Conservation (phyloP, 768 basidiomycete species). For the Daedaleopsis sinensis region DNA sequence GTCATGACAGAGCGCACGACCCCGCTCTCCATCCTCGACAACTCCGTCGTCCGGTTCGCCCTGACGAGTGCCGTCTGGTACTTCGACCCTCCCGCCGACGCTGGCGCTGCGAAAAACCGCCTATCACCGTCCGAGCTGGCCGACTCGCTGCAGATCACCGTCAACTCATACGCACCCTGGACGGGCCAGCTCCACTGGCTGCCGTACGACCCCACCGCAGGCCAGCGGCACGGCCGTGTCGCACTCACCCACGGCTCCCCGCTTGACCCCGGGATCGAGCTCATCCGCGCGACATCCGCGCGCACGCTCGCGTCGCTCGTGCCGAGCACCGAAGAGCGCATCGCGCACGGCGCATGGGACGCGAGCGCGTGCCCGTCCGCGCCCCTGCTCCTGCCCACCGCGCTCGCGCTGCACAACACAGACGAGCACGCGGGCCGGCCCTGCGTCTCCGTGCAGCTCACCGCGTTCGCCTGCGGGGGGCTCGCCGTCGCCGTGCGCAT, state of each 20-base stretch:
- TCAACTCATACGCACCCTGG: slow-evolving; percentile 15
- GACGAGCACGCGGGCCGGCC: slow-evolving; percentile 27
- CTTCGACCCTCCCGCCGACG: slow-evolving; percentile 1
- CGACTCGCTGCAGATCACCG: slow-evolving; percentile 3
- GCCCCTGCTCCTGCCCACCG: not conserved
- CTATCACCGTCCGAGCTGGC: slow-evolving; percentile 7
- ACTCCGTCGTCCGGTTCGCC: slow-evolving; percentile 5
- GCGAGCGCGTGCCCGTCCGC: slow-evolving; percentile 8
- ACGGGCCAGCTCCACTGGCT: slow-evolving; percentile 18
- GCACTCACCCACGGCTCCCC: slow-evolving; percentile 13
- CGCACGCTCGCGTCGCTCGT: not conserved
- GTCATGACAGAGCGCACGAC: not conserved
- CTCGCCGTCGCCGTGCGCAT: slow-evolving; percentile 36
- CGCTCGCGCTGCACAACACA: slow-evolving; percentile 12
- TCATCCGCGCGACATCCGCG: slow-evolving; percentile 4
- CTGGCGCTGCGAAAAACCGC: not conserved
- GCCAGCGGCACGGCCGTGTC: slow-evolving; percentile 9
- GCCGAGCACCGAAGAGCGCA: not conserved
- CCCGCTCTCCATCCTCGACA: slow-evolving; percentile 14
- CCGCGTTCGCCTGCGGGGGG: slow-evolving; percentile 32
- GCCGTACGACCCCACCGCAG: not conserved
- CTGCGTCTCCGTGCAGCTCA: slow-evolving; percentile 38
- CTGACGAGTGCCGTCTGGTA: slow-evolving; percentile 15
- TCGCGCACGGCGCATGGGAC: not conserved
- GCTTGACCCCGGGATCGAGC: slow-evolving; percentile 15